Base-by-base conservation (phyloP, 371 early-diverging fungal genomes). In the Dinochytrium kinnereticum region DNA sequence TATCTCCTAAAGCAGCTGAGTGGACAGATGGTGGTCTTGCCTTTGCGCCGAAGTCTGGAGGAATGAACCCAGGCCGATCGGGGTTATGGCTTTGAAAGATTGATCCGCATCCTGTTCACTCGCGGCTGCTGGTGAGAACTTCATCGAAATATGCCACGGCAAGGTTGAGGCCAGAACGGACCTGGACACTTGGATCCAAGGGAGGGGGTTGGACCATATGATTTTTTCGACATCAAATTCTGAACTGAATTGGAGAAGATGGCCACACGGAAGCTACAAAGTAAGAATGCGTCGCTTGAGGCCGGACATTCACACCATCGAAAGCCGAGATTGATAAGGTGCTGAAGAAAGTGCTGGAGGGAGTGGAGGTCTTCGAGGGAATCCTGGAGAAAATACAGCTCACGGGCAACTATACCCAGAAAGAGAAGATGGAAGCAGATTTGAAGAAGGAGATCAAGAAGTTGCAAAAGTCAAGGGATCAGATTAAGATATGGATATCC, bases 381-480 rank as follows among this genome's bases (percentile, higher is more conserved):
- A 94, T 92, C 69, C 91, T 92, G 78, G 95, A 94, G 55, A 98
- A 98, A 82, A 90, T 98, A 30, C 86, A 93, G 53, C 81, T 89
- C 31, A 89, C 96, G 13, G 87, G 88, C 17, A 95, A 92, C 74
- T 76, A 87, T 59, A 91, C 95, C 71, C 97, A 97, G 80, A 95
- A 95, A 83, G 96, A 98, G 76, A 97, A 98, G 84, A 91, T 92
- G 73, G 98, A 98, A 76, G 89, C 89, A 53, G 98, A 97, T 73
- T 82, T 98, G 73, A 98, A 98, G 81, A 96, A 96, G 85, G 98
- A 98, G 84, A 98, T 98, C 81, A 98, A 98, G 82, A 97, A 98
- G 83, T 87, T 98, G 66, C 98, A 98, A 79, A 87, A 97, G 76
- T 86, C 89, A 72, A 91, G 98, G 51, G 98, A 98, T 84, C 96